These are phyloP conservation scores for Lathyrus aphaca DNA, from an alignment of 306 rosid genomes.

Conservation along the genomic window DNA sequence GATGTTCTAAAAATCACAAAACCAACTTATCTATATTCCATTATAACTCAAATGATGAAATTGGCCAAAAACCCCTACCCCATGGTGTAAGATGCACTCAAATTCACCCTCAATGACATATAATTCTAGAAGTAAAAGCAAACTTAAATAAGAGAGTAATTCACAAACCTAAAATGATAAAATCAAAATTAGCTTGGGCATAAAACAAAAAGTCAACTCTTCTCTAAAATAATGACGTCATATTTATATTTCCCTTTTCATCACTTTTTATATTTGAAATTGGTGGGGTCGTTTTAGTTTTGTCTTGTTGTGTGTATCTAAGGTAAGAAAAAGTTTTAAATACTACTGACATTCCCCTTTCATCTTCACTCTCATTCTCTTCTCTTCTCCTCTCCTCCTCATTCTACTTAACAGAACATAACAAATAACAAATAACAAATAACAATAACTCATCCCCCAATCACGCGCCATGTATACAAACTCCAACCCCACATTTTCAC, in stretches of 20 bases:
- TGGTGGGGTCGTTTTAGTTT: neutral
- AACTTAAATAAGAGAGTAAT: too few relatives aligned
- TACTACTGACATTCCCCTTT: constrained; percentile 24
- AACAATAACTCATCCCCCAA: neutral
- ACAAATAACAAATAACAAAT: neutral
- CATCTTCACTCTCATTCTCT: constrained; percentile 6
- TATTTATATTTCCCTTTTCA: neutral
- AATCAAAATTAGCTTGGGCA: too few relatives aligned
- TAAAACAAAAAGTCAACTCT: constrained; percentile 5
- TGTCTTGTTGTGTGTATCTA: constrained; percentile 22
- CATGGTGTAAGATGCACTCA: too few relatives aligned
- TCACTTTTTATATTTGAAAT: neutral
- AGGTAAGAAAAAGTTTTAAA: constrained; percentile 41
- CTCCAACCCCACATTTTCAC: constrained; percentile 38
- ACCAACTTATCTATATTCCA: too few relatives aligned
- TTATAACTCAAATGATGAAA: too few relatives aligned
- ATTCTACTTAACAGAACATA: neutral
- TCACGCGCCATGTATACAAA: constrained; percentile 69
- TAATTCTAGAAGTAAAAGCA: too few relatives aligned
- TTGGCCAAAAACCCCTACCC: too few relatives aligned
- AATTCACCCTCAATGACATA: too few relatives aligned
- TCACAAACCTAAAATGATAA: too few relatives aligned
- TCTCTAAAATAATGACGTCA: neutral
- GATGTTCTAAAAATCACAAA: too few relatives aligned
- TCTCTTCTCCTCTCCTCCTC: neutral